phyloP scores from a whole-genome alignment of 768 basidiomycete species.

The Phylloporus arenicola region DNA sequence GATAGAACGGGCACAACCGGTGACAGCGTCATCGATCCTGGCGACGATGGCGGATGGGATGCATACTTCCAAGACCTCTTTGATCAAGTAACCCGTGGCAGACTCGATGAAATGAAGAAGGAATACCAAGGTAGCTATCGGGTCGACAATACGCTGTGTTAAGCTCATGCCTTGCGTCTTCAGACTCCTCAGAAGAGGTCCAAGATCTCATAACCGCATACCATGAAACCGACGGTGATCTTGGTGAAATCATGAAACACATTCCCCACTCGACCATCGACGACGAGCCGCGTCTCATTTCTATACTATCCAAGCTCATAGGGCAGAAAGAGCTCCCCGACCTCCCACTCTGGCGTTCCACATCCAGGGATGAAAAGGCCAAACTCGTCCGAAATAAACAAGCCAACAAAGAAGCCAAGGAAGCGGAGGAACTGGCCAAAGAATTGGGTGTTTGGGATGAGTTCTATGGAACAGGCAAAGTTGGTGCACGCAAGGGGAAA shows the following conservation, averaged over 20 bases:
- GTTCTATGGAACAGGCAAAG: conserved; percentile 77
- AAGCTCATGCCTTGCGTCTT: neutral
- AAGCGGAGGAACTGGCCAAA: conserved; percentile 80
- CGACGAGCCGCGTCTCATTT: conserved; percentile 83
- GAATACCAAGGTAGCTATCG: conserved; percentile 72
- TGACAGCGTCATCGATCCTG: conserved; percentile 65
- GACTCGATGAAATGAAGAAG: conserved; percentile 89
- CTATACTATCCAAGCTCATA: conserved; percentile 63
- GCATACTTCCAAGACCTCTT: conserved; percentile 91
- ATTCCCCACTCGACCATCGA: conserved; percentile 81
- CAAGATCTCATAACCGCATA: conserved; percentile 78
- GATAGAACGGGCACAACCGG: conserved; percentile 83
- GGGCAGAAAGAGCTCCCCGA: conserved; percentile 49
- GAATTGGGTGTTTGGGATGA: conserved; percentile 94
- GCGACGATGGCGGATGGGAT: conserved; percentile 84
- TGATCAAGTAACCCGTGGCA: conserved; percentile 77
- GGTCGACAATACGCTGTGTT: neutral
- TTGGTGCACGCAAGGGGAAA: conserved; percentile 51
- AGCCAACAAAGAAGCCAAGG: conserved; percentile 71
- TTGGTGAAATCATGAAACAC: conserved; percentile 75
- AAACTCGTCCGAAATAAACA: conserved; percentile 68
- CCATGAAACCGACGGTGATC: conserved; percentile 59
- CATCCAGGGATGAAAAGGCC: conserved; percentile 75
- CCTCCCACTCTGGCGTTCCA: conserved; percentile 60
- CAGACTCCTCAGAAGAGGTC: conserved; percentile 83